phyloP scores from a whole-genome alignment of 176 grass and related monocot species.

The Dendrocalamus sinicus region DNA sequence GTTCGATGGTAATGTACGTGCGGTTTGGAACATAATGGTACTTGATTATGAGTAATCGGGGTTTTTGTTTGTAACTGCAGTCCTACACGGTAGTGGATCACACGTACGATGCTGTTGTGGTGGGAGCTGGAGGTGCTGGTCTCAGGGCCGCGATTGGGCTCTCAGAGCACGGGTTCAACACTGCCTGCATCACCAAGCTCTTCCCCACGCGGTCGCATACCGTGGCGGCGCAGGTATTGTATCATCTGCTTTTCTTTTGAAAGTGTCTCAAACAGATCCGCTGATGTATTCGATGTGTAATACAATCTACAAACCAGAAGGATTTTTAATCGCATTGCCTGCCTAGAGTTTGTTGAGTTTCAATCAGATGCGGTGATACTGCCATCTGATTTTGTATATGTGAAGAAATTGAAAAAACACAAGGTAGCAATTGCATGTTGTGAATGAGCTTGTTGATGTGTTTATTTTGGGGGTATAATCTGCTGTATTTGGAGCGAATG shows the following conservation, averaged over 20 bases:
- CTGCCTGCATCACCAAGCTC: slow-evolving; percentile 97
- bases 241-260: not conserved
- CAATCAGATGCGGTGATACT: not conserved
- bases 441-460: not conserved
- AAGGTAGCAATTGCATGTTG: not conserved
- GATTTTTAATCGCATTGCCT: not conserved
- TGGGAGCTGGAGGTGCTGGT: slow-evolving; percentile 91
- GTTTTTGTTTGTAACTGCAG: slow-evolving; percentile 21
- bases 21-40: too few relatives aligned
- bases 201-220: slow-evolving; percentile 97
- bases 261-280: not conserved
- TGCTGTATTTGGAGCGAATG: not conserved
- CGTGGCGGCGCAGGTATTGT: slow-evolving; percentile 79
- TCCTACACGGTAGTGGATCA: slow-evolving; percentile 95
- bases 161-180: slow-evolving; percentile 96
- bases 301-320: not conserved
- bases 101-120: slow-evolving; percentile 91
- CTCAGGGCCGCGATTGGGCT: slow-evolving; percentile 91
- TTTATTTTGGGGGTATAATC: not conserved
- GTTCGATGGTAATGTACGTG: slow-evolving; percentile 2
- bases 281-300: not conserved
- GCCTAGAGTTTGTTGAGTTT: not conserved
- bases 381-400: slow-evolving; percentile 2
- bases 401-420: not conserved
- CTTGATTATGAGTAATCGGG: not conserved